Evolutionary conservation across 1,284 basidiomycete genomes (phyloP), one percentile per base, ranked within the genome.

Genomic region (Cryptococcus neoformans): DNA sequence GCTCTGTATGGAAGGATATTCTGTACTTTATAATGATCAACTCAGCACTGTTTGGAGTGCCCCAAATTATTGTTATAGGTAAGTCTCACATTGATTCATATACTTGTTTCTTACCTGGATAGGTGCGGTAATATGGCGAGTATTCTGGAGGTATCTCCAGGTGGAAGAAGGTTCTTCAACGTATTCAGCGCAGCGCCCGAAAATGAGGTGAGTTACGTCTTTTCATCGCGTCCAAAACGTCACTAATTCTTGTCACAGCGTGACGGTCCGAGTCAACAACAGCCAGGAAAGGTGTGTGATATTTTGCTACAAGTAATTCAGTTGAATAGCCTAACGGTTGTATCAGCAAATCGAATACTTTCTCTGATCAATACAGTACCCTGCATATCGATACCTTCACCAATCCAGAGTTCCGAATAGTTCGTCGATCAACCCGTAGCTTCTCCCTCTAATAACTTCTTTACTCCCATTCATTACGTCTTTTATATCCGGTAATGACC

Each of bases 1-100:
- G 73, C 84, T 99, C 5, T 99, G 96, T 78, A 98, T 99, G 96
- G 96, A 99, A 79, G 96, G 96, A 2, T 99, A 92, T 77, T 86
- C 88, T 28, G 92, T 94, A 4, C 81, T 98, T 39, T 99, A 97
- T 77, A 92, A 95, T 75, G 89, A 93, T 67, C 88, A 91, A 66
- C 84, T 99, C 48, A 93, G 91, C 34, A 99, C 96, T 0, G 96
- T 99, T 2, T 99, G 96, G 96, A 92, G 88, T 40, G 96, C 94
- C 45, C 95, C 95, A 16, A 99, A 99, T 75, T 99, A 99, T 74
- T 99, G 96, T 64, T 84, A 78, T 56, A 62, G 75, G 75, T 78
- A 47, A 58, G 74, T 64, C 49, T 16, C 28, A 28, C 28, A 28
- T 28, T 28, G 28, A 28, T 28, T 28, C 28, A 28, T 28, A 17